phyloP scores from a whole-genome alignment of 208 protist species.

The Leishmania mexicana region DNA sequence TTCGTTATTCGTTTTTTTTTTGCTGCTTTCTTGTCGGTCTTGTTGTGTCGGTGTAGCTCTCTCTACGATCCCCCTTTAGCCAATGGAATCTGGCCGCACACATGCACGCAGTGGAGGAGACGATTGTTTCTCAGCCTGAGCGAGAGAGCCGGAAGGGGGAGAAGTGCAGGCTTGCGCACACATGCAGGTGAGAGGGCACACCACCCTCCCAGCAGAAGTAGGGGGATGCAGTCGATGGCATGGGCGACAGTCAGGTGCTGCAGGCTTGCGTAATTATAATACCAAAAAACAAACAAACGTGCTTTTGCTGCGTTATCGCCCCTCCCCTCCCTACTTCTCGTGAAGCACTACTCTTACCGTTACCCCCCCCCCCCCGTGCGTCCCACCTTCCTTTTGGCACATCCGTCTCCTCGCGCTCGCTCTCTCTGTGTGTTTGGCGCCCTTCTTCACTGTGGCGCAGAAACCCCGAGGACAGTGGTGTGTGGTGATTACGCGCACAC shows the following conservation, averaged over 20 bases:
- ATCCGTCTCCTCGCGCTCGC: neutral
- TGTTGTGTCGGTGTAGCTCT: neutral
- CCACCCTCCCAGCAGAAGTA: neutral
- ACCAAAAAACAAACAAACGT: neutral
- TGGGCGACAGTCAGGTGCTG: neutral
- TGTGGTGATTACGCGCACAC: neutral
- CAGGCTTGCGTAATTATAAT: too few relatives aligned
- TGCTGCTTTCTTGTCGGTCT: neutral
- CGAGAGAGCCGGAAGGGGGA: neutral
- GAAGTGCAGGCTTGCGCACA: neutral
- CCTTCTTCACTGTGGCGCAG: neutral
- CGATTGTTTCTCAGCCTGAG: neutral
- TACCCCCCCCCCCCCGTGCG: too few relatives aligned
- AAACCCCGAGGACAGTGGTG: neutral
- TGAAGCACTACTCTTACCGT: neutral
- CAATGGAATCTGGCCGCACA: neutral
- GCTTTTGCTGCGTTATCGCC: neutral
- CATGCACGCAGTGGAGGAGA: neutral
- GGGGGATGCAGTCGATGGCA: neutral
- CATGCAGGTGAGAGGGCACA: neutral
- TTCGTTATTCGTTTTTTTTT: neutral
- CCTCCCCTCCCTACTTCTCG: neutral
- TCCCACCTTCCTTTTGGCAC: neutral
- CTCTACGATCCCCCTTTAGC: neutral
- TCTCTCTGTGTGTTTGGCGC: neutral